Conservation (phyloP, 176 grass and related monocot species). For the Oryza longistaminata region DNA sequence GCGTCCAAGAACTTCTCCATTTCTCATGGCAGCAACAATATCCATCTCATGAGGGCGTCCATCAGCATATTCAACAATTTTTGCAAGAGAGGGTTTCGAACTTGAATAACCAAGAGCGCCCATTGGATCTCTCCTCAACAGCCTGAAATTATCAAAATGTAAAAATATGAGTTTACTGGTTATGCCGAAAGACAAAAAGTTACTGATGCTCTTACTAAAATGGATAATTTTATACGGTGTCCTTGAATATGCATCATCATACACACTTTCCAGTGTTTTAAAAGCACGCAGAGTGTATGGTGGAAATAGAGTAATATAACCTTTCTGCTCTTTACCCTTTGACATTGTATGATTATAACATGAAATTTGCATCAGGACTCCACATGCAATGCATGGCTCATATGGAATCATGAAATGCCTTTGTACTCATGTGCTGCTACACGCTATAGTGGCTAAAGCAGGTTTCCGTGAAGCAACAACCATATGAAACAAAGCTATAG, state of each 20-base stretch:
- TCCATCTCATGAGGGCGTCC: conserved; percentile 73
- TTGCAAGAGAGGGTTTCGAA: conserved; percentile 64
- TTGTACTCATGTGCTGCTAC: conserved; percentile 16
- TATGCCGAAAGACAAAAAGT: conserved; percentile 26
- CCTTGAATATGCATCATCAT: conserved; percentile 12
- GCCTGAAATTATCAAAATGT: conserved; percentile 52
- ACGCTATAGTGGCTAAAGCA: not conserved
- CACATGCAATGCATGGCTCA: conserved; percentile 16
- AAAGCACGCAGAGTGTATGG: not conserved
- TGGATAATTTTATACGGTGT: conserved; percentile 2
- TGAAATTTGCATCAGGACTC: not conserved
- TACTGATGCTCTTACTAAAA: conserved; percentile 20
- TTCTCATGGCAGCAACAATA: conserved; percentile 83
- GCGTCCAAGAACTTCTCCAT: conserved; percentile 94
- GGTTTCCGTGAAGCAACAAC: not conserved
- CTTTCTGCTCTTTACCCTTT: not conserved
- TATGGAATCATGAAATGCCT: conserved; percentile 26
- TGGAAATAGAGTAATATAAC: not conserved
- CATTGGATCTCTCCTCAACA: conserved; percentile 95
- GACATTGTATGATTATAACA: conserved; percentile 5
- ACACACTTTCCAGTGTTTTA: conserved; percentile 13
- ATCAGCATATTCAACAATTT: conserved; percentile 63
- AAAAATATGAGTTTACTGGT: conserved; percentile 10
- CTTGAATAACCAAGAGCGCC: conserved; percentile 97
- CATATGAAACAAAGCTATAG: conserved; percentile 8